Conservation (phyloP, 2,329 filamentous ascomycete genomes). For the Penicillium sclerotigenum region DNA sequence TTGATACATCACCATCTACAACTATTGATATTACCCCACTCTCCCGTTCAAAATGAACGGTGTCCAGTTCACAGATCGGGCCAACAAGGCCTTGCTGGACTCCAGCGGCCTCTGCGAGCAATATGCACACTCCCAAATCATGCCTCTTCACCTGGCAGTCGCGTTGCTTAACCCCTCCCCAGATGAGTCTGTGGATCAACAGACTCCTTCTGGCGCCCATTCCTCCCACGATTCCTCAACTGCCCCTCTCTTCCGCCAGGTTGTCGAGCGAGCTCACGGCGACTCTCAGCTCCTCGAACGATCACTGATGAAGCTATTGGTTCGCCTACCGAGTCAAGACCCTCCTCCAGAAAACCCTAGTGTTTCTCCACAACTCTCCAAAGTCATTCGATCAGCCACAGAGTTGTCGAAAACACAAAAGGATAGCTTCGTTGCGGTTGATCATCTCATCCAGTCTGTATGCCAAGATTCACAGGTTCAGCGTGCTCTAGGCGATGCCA, state of each 20-base stretch:
- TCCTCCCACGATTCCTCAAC: conserved; percentile 60
- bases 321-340: conserved; percentile 89
- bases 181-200: conserved; percentile 72
- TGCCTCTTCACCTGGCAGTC: conserved; percentile 82
- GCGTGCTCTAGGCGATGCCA: conserved; percentile 73
- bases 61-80: conserved; percentile 83
- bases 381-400: conserved; percentile 76
- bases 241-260: conserved; percentile 85
- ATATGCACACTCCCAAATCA: conserved; percentile 86
- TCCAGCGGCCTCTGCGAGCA: conserved; percentile 83
- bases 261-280: conserved; percentile 88
- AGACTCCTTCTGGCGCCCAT: conserved; percentile 55
- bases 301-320: conserved; percentile 84
- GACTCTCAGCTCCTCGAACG: conserved; percentile 87
- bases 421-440: conserved; percentile 88
- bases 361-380: conserved; percentile 76
- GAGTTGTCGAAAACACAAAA: conserved; percentile 97
- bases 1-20: neutral
- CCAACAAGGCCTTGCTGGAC: conserved; percentile 83
- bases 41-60: conserved; percentile 37
- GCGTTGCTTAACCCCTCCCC: conserved; percentile 46
- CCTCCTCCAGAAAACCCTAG: conserved; percentile 87
- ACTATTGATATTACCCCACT: conserved; percentile 5
- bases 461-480: conserved; percentile 76
- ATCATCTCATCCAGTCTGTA: conserved; percentile 85